Base-by-base conservation (phyloP, 2,329 filamentous ascomycete species). In the Metarhizium robertsii region DNA sequence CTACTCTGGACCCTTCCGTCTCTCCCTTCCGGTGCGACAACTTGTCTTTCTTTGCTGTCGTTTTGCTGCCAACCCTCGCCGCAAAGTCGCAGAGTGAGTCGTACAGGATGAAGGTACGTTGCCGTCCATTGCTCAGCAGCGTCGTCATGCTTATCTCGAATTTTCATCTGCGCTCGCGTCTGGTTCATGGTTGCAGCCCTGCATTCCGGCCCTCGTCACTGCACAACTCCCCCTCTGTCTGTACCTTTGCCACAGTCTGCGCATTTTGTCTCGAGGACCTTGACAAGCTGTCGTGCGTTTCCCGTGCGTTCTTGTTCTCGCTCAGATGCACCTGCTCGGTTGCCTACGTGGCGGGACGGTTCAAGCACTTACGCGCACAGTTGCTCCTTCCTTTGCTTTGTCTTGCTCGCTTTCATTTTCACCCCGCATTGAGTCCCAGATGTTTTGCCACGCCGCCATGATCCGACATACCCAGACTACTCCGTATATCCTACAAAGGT, bases 31-130 rank as follows among this genome's bases (percentile, higher is more conserved):
- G 32, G 52, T 47, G 36, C 36, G 16, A 34, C 52, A 16, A 20
- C 45, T 48, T 48, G 25, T 47, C 43, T 34, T 40, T 45, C 2
- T 34, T 34, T 25, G 25, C 25, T 4, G 25, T 25, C 25, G 25
- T 55, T 20, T 53, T 32, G 51, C 30, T 47, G 40, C 36, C 40
- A 46, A 29, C 52, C 29, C 29, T 53, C 47, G 50, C 38, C 55
- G 47, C 29, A 16, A 46, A 29, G 45, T 50, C 50, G 50, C 53
- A 55, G 43, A 42, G 38, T 40, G 51, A 61, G 64, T 67, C 64
- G 63, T 65, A 69, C 67, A 69, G 67, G 57, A 70, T 70, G 68
- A 70, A 70, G 68, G 68, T 58, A 53, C 30, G 57, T 58, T 40
- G 47, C 54, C 53, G 53, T n/a, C 50, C 40, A 43, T 32, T 7